These are phyloP conservation scores for Phialophora chinensis DNA, from an alignment of 2,329 filamentous ascomycete genomes.

Conservation along the genomic window DNA sequence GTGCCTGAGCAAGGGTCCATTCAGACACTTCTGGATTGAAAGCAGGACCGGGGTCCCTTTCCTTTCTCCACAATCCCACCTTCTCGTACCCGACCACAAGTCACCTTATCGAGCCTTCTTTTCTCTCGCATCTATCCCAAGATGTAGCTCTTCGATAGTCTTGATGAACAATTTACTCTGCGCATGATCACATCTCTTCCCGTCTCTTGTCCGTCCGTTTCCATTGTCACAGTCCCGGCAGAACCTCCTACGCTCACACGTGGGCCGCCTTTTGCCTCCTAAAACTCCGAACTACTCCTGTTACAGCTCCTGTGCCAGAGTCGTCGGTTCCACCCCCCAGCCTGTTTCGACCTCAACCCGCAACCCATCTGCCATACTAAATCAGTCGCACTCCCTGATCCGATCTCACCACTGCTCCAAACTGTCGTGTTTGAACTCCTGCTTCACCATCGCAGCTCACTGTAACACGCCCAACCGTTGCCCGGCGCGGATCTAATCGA, in stretches of 20 bases:
- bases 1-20: slow-evolving; percentile 22
- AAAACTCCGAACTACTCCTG: slow-evolving; percentile 25
- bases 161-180: background rate
- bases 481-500: slow-evolving; percentile 3
- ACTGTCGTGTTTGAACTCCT: slow-evolving; percentile 34
- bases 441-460: slow-evolving; percentile 30
- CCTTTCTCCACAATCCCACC: slow-evolving; percentile 14
- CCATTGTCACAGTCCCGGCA: background rate
- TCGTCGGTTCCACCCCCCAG: slow-evolving; percentile 26
- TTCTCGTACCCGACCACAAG: slow-evolving; percentile 1
- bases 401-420: slow-evolving; percentile 20
- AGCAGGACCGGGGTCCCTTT: slow-evolving; percentile 22
- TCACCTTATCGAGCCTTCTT: slow-evolving; percentile 11
- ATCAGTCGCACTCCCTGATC: slow-evolving; percentile 18
- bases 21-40: slow-evolving; percentile 7
- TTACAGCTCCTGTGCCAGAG: slow-evolving; percentile 35
- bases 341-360: slow-evolving; percentile 32
- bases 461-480: slow-evolving; percentile 15
- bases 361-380: slow-evolving; percentile 22
- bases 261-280: slow-evolving; percentile 6
- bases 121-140: background rate
- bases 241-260: background rate
- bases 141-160: slow-evolving; percentile 8
- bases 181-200: slow-evolving; percentile 18
- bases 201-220: slow-evolving; percentile 3